These are phyloP conservation scores for Phytophthora sansomeana DNA, from an alignment of 352 stramenopile species.

Conservation along the genomic window DNA sequence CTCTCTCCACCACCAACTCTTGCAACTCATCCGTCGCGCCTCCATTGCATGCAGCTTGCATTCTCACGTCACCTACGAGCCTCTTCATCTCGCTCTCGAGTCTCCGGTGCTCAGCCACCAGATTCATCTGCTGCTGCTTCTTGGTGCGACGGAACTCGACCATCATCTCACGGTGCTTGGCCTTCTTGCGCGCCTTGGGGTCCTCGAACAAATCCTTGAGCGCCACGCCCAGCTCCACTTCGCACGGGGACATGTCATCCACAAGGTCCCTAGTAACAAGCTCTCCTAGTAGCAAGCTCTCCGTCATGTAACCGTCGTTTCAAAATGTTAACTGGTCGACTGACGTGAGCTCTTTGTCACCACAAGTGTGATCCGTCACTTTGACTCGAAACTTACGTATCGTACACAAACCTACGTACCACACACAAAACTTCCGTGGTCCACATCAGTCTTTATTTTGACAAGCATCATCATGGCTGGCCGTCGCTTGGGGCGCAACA, in stretches of 20 bases:
- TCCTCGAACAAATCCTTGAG: slow-evolving; percentile 34
- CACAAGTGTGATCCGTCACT: too few relatives aligned
- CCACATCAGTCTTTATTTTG: slow-evolving; percentile 8
- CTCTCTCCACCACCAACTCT: slow-evolving; percentile 37
- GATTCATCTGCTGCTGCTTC: slow-evolving; percentile 39
- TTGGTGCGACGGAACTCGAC: slow-evolving; percentile 50
- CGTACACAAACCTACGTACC: neutral
- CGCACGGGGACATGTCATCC: slow-evolving; percentile 4
- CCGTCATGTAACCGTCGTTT: too few relatives aligned
- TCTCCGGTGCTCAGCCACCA: slow-evolving; percentile 34
- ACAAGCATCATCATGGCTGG: slow-evolving; percentile 12
- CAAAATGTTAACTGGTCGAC: too few relatives aligned
- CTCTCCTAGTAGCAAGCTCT: too few relatives aligned
- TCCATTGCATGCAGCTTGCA: slow-evolving; percentile 4
- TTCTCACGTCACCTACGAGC: slow-evolving; percentile 19
- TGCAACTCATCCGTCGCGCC: slow-evolving; percentile 16
- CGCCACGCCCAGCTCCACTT: neutral
- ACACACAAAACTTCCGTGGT: neutral
- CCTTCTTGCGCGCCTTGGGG: slow-evolving; percentile 39
- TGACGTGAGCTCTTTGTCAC: too few relatives aligned
- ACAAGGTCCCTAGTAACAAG: slow-evolving; percentile 10
- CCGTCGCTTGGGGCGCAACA: slow-evolving; percentile 39
- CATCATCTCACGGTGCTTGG: slow-evolving; percentile 48
- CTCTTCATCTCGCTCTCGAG: slow-evolving; percentile 41
- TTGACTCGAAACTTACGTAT: neutral